Percentiles rank a stretch among this genome's conserved stretches.
Conservation (phyloP, 1,139 yeast species). For the Candida glucosophila region DNA sequence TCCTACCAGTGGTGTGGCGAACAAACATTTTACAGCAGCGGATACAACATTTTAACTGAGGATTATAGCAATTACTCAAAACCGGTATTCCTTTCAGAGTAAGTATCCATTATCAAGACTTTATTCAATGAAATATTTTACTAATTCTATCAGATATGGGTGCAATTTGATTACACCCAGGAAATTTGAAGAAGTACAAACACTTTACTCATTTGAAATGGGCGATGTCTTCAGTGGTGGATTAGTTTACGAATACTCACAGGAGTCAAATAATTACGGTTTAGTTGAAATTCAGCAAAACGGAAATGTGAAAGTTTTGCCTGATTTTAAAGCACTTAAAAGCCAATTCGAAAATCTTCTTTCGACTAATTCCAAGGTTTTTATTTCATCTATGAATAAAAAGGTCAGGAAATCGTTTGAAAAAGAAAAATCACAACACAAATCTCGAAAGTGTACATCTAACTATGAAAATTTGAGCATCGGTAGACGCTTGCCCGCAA, state of each 20-base stretch:
- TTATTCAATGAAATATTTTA: too few relatives aligned
- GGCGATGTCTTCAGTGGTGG: conserved; percentile 88
- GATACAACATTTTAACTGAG: conserved; percentile 65
- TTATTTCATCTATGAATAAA: conserved; percentile 17
- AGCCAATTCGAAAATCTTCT: conserved; percentile 39
- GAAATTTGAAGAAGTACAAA: conserved; percentile 60
- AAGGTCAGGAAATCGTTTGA: conserved; percentile 14
- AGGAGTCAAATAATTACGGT: conserved; percentile 76
- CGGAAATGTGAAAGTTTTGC: conserved; percentile 47
- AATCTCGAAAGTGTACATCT: conserved; percentile 32
- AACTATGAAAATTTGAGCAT: conserved; percentile 46
- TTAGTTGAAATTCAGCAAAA: conserved; percentile 51
- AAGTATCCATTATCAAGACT: too few relatives aligned
- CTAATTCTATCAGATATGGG: too few relatives aligned
- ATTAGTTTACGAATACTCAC: conserved; percentile 80
- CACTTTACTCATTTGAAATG: conserved; percentile 55
- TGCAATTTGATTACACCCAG: conserved; percentile 67
- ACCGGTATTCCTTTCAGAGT: conserved; percentile 82
- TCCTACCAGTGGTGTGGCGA: conserved; percentile 96
- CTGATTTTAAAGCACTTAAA: conserved; percentile 48
- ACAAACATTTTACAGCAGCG: conserved; percentile 55
- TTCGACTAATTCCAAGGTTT: conserved; percentile 16
- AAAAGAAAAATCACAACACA: conserved; percentile 13
- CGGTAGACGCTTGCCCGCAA: conserved; percentile 37
- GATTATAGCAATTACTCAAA: conserved; percentile 64